Base-by-base conservation (phyloP, 768 basidiomycete species). In the Xerocomellus chrysenteron region DNA sequence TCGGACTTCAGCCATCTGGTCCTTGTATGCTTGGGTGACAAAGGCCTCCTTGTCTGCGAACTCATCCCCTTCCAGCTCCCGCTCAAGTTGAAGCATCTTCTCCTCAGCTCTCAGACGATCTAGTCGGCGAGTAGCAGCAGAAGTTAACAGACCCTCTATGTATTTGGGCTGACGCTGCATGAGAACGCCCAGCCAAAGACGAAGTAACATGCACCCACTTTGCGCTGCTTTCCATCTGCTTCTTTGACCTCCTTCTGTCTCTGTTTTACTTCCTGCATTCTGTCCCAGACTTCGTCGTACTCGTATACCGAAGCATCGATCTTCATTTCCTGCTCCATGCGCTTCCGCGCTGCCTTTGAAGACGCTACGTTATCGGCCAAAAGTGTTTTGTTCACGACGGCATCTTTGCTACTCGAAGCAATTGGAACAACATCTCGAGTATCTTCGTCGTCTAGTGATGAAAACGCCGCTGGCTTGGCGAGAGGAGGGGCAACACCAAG, bases 241-340 rank as follows among this genome's bases (percentile, higher is more conserved):
- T 94, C 92, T 73, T 92, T 92, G 3, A 76, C 79, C 62, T 82
- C 82, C 66, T 93, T 91, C 67, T 88, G 88, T 40, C 74, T 75
- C 59, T 76, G 75, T 73, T 94, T 92, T 1, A 85, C 88, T 61
- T 88, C 84, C 73, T 98, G 94, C 87, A 99, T 98, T 62, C 82
- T 84, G 66, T 99, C 97, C 82, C 88, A 98, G 5, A 98, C 86
- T 73, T 92, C 94, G 68, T 99, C 97, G 66, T 99, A 99, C 71
- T 95, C 86, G 70, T 89, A 98, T 5, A 95, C 90, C 0, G 87
- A 88, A 42, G 81, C 68, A 64, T 98, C 96, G 4, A 94, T 77
- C 58, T 79, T 78, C 75, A 85, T 82, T 70, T 95, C 94, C 48
- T 82, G 82, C 59, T 91, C 85, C 75, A 95, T 84, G 61, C 83